Evolutionary conservation across 306 rosid species (phyloP).

Genomic region (cucumber (Cucumis sativus)): DNA sequence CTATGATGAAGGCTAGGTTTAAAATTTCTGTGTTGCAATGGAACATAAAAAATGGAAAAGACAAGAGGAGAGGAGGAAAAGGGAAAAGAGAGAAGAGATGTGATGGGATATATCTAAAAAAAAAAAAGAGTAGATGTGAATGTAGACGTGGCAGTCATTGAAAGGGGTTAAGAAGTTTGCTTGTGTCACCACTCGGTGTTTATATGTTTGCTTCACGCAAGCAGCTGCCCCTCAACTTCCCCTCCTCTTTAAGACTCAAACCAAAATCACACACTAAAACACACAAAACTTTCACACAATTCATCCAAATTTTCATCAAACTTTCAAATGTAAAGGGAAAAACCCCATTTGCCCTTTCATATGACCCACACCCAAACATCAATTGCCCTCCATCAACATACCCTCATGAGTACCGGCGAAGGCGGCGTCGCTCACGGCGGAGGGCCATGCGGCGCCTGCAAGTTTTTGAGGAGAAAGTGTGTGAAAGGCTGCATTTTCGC

Average conservation of each 20-base stretch:
- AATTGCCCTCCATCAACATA: background rate
- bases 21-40: background rate
- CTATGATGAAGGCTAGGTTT: background rate
- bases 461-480: slow-evolving; percentile 71
- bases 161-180: slow-evolving; percentile 40
- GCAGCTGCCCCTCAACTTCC: slow-evolving; percentile 29
- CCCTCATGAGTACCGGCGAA: slow-evolving; percentile 10
- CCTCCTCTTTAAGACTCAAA: slow-evolving; percentile 63
- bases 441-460: slow-evolving; percentile 99
- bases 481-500: slow-evolving; percentile 78
- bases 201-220: slow-evolving; percentile 91
- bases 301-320: background rate
- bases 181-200: slow-evolving; percentile 27
- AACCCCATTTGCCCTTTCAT: background rate
- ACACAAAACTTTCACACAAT: background rate
- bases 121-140: slow-evolving; percentile 13
- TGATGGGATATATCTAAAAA: background rate
- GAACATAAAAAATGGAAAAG: background rate
- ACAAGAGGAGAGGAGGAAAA: background rate
- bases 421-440: slow-evolving; percentile 3
- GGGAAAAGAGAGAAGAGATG: background rate
- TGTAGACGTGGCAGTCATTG: background rate
- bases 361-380: background rate
- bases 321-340: background rate
- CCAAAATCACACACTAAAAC: background rate